Evolutionary conservation across 1,284 basidiomycete species (phyloP).

Genomic region (Trametes hirsuta): DNA sequence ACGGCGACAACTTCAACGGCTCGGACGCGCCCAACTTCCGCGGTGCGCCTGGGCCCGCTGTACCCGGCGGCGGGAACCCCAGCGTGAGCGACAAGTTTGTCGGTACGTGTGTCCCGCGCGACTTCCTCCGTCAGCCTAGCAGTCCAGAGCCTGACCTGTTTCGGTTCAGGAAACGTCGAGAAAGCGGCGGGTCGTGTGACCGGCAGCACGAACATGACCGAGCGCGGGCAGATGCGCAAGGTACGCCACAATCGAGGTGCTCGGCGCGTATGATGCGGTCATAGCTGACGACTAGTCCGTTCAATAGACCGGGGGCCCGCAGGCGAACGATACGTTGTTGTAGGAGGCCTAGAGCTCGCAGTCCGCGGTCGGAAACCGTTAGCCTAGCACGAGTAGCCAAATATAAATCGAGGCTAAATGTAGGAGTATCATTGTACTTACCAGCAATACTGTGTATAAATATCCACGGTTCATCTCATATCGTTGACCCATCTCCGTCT

Average conservation of each 20-base stretch:
- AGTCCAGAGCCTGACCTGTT: background rate
- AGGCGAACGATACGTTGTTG: conserved; percentile 5
- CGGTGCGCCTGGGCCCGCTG: background rate
- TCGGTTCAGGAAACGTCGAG: conserved; percentile 28
- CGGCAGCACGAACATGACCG: conserved; percentile 13
- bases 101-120: background rate
- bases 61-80: conserved; percentile 1
- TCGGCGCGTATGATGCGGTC: background rate
- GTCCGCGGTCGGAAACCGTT: background rate
- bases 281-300: background rate
- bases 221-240: conserved; percentile 21
- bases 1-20: conserved; percentile 2
- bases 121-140: background rate
- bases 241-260: background rate
- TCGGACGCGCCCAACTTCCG: conserved; percentile 2
- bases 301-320: background rate
- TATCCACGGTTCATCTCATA: background rate
- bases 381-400: background rate
- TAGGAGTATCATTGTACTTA: background rate
- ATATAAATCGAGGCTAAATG: background rate
- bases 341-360: background rate
- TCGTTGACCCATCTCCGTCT: background rate
- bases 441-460: background rate
- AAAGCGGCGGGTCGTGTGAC: conserved; percentile 27
- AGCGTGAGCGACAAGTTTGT: conserved; percentile 8